Evolutionary conservation across 1,139 yeast species (phyloP).

Genomic region (Kodamaea fungicola): DNA sequence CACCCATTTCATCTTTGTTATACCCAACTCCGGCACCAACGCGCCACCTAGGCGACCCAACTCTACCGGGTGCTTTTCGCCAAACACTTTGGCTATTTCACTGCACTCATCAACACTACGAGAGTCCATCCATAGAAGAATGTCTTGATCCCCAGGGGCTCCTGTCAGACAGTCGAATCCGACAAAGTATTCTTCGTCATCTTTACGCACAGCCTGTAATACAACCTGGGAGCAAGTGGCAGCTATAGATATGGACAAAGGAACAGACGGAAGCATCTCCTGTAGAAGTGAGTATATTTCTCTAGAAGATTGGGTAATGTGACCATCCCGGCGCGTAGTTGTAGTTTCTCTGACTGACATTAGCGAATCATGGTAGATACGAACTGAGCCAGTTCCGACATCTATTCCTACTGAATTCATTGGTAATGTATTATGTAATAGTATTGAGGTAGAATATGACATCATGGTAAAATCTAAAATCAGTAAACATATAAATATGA

Average conservation of each 20-base stretch:
- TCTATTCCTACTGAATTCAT: slow-evolving; percentile 42
- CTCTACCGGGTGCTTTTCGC: slow-evolving; percentile 13
- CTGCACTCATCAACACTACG: slow-evolving; percentile 21
- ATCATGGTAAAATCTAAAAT: no score
- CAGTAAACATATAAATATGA: no score
- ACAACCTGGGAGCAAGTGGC: slow-evolving; percentile 59
- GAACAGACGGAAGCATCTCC: slow-evolving; percentile 1
- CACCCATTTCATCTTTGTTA: slow-evolving; percentile 48
- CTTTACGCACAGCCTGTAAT: slow-evolving; percentile 11
- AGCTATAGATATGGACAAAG: slow-evolving; percentile 24
- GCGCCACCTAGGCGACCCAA: slow-evolving; percentile 37
- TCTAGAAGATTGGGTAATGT: slow-evolving; percentile 40
- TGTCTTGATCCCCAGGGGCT: slow-evolving; percentile 27
- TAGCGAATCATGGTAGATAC: slow-evolving; percentile 28
- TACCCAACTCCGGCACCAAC: slow-evolving; percentile 54
- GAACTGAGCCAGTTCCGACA: slow-evolving; percentile 51
- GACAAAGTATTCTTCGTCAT: slow-evolving; percentile 18
- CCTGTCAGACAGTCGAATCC: slow-evolving; percentile 19
- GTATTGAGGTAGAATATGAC: no score
- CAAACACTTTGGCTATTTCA: slow-evolving; percentile 30
- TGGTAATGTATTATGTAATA: background rate
- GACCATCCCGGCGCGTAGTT: slow-evolving; percentile 13
- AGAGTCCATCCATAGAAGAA: slow-evolving; percentile 62
- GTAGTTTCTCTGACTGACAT: slow-evolving; percentile 12
- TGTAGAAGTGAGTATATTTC: slow-evolving; percentile 26